These are phyloP conservation scores for Dactylella cylindrospora DNA, from an alignment of 2,329 filamentous ascomycete species.

Conservation along the genomic window DNA sequence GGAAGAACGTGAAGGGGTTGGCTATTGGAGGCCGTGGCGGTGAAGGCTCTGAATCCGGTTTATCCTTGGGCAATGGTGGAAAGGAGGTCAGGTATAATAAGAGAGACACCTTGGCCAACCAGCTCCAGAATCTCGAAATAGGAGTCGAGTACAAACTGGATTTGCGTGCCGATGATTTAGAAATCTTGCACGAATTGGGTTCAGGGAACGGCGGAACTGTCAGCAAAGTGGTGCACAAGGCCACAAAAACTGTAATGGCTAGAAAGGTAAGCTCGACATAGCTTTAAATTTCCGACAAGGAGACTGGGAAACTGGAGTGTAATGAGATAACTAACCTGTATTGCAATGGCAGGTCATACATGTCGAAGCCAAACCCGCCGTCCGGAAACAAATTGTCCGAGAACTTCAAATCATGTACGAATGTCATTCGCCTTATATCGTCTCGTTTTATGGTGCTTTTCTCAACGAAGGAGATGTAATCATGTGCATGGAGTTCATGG, in stretches of 20 bases:
- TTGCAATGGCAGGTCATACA: constrained; percentile 75
- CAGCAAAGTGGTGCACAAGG: constrained; percentile 94
- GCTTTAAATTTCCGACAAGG: background rate
- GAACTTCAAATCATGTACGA: constrained; percentile 98
- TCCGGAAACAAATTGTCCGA: constrained; percentile 93
- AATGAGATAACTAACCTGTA: too few relatives aligned
- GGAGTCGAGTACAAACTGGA: constrained; percentile 96
- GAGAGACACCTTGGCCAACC: constrained; percentile 60
- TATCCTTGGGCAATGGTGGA: constrained; percentile 72
- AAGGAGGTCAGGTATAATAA: constrained; percentile 64
- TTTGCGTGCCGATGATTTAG: constrained; percentile 83
- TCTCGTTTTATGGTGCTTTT: constrained; percentile 96
- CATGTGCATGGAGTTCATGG: constrained; percentile 99
- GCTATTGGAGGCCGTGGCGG: constrained; percentile 75
- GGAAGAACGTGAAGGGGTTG: constrained; percentile 97
- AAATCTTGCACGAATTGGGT: constrained; percentile 90
- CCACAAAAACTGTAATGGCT: constrained; percentile 94
- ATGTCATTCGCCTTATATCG: constrained; percentile 94
- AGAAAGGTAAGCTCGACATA: constrained; percentile 87
- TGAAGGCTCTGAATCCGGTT: constrained; percentile 60
- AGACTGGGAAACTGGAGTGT: background rate
- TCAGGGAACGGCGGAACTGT: constrained; percentile 97
- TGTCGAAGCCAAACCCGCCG: constrained; percentile 95
- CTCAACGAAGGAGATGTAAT: constrained; percentile 97
- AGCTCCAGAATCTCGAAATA: constrained; percentile 76